phyloP scores from a whole-genome alignment of 192 early-diverging fungal genomes.

The Cladochytrium replicatum region DNA sequence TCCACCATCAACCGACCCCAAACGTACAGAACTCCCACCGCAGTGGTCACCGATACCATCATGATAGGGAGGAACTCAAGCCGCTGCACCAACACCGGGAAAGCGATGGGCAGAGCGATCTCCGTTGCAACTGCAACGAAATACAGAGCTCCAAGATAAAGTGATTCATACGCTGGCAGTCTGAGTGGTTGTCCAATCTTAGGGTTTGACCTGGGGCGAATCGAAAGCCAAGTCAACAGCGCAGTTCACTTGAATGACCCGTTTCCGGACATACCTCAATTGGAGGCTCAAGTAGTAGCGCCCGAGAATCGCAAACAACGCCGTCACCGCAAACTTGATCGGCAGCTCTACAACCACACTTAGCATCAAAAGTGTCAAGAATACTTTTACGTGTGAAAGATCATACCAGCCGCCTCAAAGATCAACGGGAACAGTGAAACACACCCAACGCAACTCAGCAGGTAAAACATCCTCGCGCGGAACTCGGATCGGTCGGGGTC shows the following conservation, averaged over 20 bases:
- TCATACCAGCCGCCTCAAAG: constrained; percentile 51
- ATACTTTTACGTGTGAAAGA: constrained; percentile 1
- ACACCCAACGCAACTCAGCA: constrained; percentile 51
- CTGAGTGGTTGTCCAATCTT: too few relatives aligned
- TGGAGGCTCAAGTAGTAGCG: constrained; percentile 20
- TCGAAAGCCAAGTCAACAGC: too few relatives aligned
- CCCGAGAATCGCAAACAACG: constrained; percentile 31
- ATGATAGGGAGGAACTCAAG: constrained; percentile 75
- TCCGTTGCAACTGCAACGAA: constrained; percentile 44
- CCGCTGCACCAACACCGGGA: constrained; percentile 37
- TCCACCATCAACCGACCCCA: too few relatives aligned
- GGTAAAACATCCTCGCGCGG: constrained; percentile 47
- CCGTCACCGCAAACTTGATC: constrained; percentile 33
- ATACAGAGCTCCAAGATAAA: constrained; percentile 49
- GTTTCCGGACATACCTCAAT: too few relatives aligned
- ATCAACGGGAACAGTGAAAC: constrained; percentile 63
- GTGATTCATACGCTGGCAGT: constrained; percentile 31
- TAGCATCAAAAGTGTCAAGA: constrained; percentile 1
- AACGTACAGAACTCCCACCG: constrained; percentile 66
- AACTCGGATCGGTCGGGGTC: constrained; percentile 28
- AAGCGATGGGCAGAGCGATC: constrained; percentile 42
- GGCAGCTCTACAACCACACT: constrained; percentile 22
- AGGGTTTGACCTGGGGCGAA: too few relatives aligned
- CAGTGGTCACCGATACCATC: constrained; percentile 65
- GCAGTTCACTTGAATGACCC: too few relatives aligned